phyloP scores from a whole-genome alignment of 2,329 filamentous ascomycete genomes.

The Pseudocercospora macadamiae region DNA sequence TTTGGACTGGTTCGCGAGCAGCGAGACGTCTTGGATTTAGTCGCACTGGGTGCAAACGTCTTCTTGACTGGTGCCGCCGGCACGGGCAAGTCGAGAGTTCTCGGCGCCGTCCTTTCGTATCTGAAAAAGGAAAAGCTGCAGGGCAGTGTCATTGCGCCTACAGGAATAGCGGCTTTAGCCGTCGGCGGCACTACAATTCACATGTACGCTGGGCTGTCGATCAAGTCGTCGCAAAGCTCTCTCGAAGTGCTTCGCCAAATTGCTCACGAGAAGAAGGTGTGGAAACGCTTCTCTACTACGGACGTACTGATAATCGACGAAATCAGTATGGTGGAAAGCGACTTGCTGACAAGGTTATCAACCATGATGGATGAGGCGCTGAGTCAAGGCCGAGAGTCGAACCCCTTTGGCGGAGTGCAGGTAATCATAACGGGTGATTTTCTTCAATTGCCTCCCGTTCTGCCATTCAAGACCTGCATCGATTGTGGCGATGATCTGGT shows the following conservation, averaged over 20 bases:
- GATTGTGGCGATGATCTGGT: slow-evolving; percentile 44
- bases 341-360: slow-evolving; percentile 57
- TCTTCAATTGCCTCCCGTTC: slow-evolving; percentile 63
- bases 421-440: slow-evolving; percentile 55
- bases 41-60: slow-evolving; percentile 48
- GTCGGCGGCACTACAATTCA: slow-evolving; percentile 60
- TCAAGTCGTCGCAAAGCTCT: slow-evolving; percentile 49
- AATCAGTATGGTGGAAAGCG: slow-evolving; percentile 65
- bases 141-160: slow-evolving; percentile 61
- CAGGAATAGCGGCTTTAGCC: slow-evolving; percentile 61
- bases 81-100: slow-evolving; percentile 60
- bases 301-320: slow-evolving; percentile 68
- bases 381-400: slow-evolving; percentile 18
- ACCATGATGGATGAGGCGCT: slow-evolving; percentile 48
- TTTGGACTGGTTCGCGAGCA: not conserved
- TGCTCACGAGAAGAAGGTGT: slow-evolving; percentile 43
- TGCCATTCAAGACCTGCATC: slow-evolving; percentile 58
- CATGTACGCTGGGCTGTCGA: slow-evolving; percentile 60
- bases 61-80: slow-evolving; percentile 68
- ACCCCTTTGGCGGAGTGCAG: slow-evolving; percentile 38
- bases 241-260: slow-evolving; percentile 35
- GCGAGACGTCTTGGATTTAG: not conserved
- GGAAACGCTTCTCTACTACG: slow-evolving; percentile 35
- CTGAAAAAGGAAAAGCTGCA: slow-evolving; percentile 39
- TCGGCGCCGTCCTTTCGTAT: slow-evolving; percentile 51